phyloP scores from a whole-genome alignment of 371 early-diverging fungal species.

The Batkoa obscura region DNA sequence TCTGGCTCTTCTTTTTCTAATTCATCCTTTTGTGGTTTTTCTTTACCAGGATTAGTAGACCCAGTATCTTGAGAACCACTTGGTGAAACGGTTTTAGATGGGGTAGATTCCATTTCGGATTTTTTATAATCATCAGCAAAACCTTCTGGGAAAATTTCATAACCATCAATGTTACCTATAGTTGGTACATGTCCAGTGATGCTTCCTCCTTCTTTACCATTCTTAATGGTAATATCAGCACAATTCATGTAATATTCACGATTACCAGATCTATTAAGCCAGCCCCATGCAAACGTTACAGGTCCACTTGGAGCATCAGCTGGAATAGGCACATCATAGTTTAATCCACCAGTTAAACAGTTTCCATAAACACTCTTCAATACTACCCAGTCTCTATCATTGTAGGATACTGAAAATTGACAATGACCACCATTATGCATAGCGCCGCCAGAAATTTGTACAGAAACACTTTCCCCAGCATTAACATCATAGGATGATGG shows the following conservation, averaged over 20 bases:
- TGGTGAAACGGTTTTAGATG: no score
- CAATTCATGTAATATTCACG: slow-evolving; percentile 52
- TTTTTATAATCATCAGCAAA: background rate
- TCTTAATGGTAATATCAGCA: slow-evolving; percentile 28
- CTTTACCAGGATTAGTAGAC: no score
- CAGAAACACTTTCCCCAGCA: slow-evolving; percentile 14
- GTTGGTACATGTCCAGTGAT: slow-evolving; percentile 25
- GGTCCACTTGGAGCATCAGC: background rate
- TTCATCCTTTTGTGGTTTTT: no score
- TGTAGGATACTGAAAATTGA: slow-evolving; percentile 2
- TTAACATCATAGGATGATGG: slow-evolving; percentile 6
- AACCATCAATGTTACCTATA: background rate
- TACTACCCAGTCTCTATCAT: background rate
- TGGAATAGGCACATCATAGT: background rate
- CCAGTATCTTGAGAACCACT: no score
- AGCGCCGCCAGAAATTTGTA: slow-evolving; percentile 9
- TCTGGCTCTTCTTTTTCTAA: no score
- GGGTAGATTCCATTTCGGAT: no score
- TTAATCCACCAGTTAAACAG: background rate
- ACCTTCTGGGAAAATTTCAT: background rate
- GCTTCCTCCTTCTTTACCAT: slow-evolving; percentile 11
- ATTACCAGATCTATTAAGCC: slow-evolving; percentile 32
- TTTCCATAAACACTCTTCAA: background rate
- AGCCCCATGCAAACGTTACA: background rate
- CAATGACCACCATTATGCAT: slow-evolving; percentile 6